Evolutionary conservation across 179 eudicot genomes (phyloP).

Genomic region (Beta corolliflora): DNA sequence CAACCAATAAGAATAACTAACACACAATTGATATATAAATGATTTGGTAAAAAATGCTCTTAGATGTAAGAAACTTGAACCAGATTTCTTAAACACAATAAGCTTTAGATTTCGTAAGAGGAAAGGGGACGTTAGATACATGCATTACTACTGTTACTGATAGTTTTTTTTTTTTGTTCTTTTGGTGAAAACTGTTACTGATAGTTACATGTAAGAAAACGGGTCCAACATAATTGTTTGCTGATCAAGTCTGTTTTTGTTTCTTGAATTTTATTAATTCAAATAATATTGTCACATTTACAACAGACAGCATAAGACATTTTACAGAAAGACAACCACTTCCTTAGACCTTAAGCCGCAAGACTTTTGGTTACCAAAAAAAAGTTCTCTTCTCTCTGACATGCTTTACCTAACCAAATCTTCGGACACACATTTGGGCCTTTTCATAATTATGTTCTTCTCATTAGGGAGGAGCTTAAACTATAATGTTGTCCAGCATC

Average conservation of each 20-base stretch:
- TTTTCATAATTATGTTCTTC: constrained; percentile 35
- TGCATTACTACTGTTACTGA: background rate
- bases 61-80: no score
- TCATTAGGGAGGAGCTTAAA: background rate
- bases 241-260: background rate
- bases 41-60: no score
- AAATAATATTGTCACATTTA: constrained; percentile 21
- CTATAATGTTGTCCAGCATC: constrained; percentile 7
- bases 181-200: no score
- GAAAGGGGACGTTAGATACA: background rate
- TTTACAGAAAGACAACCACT: constrained; percentile 21
- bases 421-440: constrained; percentile 27
- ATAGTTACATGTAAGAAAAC: background rate
- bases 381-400: background rate
- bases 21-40: no score
- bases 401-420: constrained; percentile 24
- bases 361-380: constrained; percentile 13
- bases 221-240: background rate
- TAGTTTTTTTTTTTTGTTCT: background rate
- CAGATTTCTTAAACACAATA: no score
- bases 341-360: constrained; percentile 35
- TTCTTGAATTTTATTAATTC: constrained; percentile 5
- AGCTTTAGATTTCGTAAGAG: no score
- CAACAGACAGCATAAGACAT: constrained; percentile 36
- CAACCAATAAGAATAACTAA: no score